Percentiles rank a stretch among this genome's conserved stretches.
These are phyloP conservation scores for Cystobasidium onofrii DNA, from an alignment of 768 basidiomycete species.

Conservation along the genomic window DNA sequence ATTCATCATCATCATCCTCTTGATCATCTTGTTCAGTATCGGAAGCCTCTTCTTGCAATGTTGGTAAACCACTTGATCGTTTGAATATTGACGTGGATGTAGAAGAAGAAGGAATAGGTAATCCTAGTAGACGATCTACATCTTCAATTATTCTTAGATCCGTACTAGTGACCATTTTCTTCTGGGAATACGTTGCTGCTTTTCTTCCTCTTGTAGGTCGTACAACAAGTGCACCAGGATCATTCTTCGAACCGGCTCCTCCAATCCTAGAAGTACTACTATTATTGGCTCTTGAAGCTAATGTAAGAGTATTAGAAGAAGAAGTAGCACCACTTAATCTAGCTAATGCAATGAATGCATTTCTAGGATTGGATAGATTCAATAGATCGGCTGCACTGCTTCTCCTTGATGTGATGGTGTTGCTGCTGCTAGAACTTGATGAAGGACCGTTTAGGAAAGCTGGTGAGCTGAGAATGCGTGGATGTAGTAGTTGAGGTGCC, in stretches of 20 bases:
- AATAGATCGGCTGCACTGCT: neutral
- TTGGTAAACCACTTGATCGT: neutral
- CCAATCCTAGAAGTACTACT: neutral
- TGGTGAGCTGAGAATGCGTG: constrained; percentile 3
- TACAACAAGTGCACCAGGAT: neutral
- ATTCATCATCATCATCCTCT: constrained; percentile 5
- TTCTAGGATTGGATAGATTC: constrained; percentile 13
- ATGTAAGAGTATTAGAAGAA: neutral
- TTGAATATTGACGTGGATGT: neutral
- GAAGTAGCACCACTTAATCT: neutral
- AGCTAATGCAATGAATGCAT: constrained; percentile 21
- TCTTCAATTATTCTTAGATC: constrained; percentile 24
- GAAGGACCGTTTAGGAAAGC: constrained; percentile 17
- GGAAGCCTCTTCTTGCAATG: neutral
- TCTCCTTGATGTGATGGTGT: neutral
- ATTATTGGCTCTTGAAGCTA: neutral
- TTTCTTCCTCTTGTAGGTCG: neutral
- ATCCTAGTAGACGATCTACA: constrained; percentile 1
- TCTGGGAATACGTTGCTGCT: neutral
- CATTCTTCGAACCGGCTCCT: too few relatives aligned
- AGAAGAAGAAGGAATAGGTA: constrained; percentile 16
- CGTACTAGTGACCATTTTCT: neutral
- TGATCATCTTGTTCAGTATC: constrained; percentile 4
- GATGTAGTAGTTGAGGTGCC: constrained; percentile 29
- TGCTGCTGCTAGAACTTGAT: neutral